Evolutionary conservation across 2,329 filamentous ascomycete species (phyloP).

Genomic region (Aspergillus brunneoviolaceus): DNA sequence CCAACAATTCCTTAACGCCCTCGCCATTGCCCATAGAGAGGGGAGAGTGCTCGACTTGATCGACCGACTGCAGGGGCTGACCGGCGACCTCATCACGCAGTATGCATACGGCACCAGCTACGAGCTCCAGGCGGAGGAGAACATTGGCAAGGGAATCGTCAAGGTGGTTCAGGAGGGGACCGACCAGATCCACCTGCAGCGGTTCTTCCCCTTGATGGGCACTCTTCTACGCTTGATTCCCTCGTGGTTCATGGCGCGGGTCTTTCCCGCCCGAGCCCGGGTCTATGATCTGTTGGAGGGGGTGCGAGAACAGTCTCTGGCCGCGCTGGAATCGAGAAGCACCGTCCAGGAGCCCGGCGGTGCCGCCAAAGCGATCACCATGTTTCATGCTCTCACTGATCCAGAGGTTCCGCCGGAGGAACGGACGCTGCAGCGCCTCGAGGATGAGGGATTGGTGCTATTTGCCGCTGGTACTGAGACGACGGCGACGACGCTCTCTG

Average conservation of each 20-base stretch:
- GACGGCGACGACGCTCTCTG: neutral
- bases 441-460: neutral
- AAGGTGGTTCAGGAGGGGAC: neutral
- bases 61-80: slow-evolving; percentile 4
- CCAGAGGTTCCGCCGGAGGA: neutral
- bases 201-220: neutral
- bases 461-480: neutral
- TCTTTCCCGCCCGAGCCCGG: neutral
- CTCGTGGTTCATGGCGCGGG: neutral
- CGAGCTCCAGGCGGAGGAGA: neutral
- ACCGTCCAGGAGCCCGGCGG: neutral
- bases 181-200: neutral
- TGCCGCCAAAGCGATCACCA: too few relatives aligned
- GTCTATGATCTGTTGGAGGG: neutral
- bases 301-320: neutral
- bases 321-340: neutral
- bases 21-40: too few relatives aligned
- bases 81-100: slow-evolving; percentile 9
- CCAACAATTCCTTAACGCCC: neutral
- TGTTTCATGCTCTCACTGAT: neutral
- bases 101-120: slow-evolving; percentile 6
- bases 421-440: neutral
- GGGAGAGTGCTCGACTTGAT: slow-evolving; percentile 22
- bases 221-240: neutral
- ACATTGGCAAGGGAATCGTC: neutral